Evolutionary conservation across 345 rosid species (phyloP).

Genomic region (Populus alba): DNA sequence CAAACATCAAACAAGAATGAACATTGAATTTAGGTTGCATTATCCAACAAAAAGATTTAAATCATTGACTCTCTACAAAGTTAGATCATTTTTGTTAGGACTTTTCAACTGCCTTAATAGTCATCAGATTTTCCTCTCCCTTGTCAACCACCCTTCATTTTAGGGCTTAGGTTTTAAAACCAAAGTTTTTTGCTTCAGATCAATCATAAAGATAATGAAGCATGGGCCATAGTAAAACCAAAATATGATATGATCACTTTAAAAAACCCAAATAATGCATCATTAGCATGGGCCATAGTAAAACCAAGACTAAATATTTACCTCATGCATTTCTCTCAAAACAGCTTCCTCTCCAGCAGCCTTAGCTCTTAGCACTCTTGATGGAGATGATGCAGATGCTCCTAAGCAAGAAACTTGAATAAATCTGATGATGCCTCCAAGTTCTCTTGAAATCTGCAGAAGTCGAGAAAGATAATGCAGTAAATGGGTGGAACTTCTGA

Average conservation of each 20-base stretch:
- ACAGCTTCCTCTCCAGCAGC: constrained; percentile 96
- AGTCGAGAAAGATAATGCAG: neutral
- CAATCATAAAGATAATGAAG: too few species aligned
- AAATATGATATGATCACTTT: neutral
- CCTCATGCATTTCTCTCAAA: constrained; percentile 80
- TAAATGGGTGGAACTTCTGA: neutral
- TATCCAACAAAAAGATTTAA: too few species aligned
- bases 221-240: too few species aligned
- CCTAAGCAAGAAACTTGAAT: constrained; percentile 96
- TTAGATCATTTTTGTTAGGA: too few species aligned
- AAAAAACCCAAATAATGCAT: neutral
- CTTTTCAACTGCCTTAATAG: too few species aligned
- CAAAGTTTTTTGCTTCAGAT: too few species aligned
- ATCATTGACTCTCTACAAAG: too few species aligned
- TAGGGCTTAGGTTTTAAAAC: too few species aligned
- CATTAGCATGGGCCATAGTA: neutral
- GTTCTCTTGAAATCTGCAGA: constrained; percentile 84
- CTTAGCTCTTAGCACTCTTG: constrained; percentile 69
- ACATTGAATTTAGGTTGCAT: too few species aligned
- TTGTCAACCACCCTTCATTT: too few species aligned
- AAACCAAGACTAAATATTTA: constrained; percentile 10
- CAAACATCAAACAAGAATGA: too few species aligned
- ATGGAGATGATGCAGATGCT: constrained; percentile 76
- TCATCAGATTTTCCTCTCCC: too few species aligned
- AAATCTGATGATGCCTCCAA: constrained; percentile 93